A percentile compares a stretch with the other conserved stretches of the same genome.
phyloP scores from a whole-genome alignment of 345 rosid genomes.

The Gossypium herbaceum region DNA sequence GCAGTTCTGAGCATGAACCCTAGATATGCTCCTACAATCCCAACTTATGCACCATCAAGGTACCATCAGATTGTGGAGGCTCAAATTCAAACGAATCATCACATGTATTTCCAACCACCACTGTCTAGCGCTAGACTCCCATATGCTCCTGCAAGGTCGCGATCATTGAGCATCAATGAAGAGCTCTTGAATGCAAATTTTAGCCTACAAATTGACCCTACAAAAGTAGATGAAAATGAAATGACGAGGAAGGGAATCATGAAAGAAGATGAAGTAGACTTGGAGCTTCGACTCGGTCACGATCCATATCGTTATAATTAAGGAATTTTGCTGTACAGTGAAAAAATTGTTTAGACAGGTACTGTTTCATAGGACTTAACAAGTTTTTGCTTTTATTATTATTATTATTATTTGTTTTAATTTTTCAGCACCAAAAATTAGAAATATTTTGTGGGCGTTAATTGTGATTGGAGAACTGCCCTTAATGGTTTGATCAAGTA shows the following conservation, averaged over 20 bases:
- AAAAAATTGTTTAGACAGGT: not conserved
- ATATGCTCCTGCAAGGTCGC: conserved; percentile 6
- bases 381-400: not conserved
- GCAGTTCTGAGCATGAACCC: conserved; percentile 22
- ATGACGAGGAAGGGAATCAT: conserved; percentile 17
- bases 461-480: not conserved
- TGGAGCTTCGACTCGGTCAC: conserved; percentile 86
- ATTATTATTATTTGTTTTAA: not conserved
- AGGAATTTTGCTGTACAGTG: conserved; percentile 4
- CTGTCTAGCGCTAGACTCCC: conserved; percentile 18
- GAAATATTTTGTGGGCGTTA: not conserved
- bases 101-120: conserved; percentile 26
- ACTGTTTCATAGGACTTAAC: conserved; percentile 2
- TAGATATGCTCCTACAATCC: conserved; percentile 12
- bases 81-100: conserved; percentile 15
- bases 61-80: conserved; percentile 24
- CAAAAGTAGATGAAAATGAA: conserved; percentile 23
- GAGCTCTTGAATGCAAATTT: conserved; percentile 44
- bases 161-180: conserved; percentile 21
- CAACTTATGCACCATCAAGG: conserved; percentile 16
- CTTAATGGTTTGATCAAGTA: not conserved
- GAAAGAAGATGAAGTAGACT: conserved; percentile 58
- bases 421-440: not conserved
- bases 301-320: conserved; percentile 8
- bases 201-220: conserved; percentile 47